Evolutionary conservation across 169 alveolate species (phyloP).

Genomic region (Besnoitia besnoiti): DNA sequence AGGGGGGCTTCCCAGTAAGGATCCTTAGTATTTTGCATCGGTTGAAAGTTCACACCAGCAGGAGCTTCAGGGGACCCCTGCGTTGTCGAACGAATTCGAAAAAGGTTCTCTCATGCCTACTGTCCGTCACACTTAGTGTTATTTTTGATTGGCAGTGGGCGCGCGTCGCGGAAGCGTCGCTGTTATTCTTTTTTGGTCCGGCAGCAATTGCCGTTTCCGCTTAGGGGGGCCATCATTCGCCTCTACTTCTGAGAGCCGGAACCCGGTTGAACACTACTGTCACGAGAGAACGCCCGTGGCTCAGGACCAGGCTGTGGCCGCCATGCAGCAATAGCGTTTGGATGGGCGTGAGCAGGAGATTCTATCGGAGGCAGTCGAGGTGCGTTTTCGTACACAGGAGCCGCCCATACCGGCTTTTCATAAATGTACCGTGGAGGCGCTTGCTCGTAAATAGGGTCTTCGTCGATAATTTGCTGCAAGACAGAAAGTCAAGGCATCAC

Average conservation of each 20-base stretch:
- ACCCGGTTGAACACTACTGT: not conserved
- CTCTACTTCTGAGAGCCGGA: not conserved
- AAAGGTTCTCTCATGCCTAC: no score
- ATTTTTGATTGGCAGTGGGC: no score
- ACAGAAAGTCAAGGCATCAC: not conserved
- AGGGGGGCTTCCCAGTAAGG: no score
- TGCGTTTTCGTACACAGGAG: constrained; percentile 23
- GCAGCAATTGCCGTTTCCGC: no score
- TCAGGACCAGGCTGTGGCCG: not conserved
- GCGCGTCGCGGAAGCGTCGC: no score
- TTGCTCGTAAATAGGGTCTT: constrained; percentile 37
- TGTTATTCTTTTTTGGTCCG: no score
- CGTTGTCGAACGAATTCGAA: no score
- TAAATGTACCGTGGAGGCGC: constrained; percentile 47
- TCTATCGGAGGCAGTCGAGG: constrained; percentile 25
- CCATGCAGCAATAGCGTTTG: not conserved
- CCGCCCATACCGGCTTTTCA: constrained; percentile 46
- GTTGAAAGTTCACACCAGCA: no score
- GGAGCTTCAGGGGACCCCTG: no score
- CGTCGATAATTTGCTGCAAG: constrained; percentile 47
- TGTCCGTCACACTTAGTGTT: no score
- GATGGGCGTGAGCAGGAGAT: not conserved
- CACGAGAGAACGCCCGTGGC: not conserved
- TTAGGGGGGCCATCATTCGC: no score
- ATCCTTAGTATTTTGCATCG: no score